These are phyloP conservation scores for Stemphylium vesicarium DNA, from an alignment of 2,329 filamentous ascomycete genomes.

Conservation along the genomic window DNA sequence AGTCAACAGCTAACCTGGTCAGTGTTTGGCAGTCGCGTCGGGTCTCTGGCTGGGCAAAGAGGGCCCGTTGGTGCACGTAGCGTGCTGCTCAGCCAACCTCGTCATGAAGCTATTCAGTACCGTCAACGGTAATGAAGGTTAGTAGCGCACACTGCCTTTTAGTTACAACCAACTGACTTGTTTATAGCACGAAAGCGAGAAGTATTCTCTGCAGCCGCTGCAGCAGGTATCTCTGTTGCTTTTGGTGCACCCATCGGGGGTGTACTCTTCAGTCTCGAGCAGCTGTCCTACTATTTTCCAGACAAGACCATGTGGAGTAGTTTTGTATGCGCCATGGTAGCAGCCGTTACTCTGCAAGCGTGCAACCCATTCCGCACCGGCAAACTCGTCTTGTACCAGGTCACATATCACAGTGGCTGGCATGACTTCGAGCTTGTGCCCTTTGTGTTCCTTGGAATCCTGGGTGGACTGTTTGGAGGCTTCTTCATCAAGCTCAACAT, in stretches of 20 bases:
- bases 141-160: conserved; percentile 10
- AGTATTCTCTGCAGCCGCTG: conserved; percentile 88
- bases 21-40: conserved; percentile 90
- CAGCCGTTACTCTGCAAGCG: conserved; percentile 88
- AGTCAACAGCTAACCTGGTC: conserved; percentile 22
- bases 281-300: conserved; percentile 96
- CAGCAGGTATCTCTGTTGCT: conserved; percentile 89
- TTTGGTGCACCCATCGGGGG: conserved; percentile 95
- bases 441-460: conserved; percentile 82
- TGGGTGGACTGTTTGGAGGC: conserved; percentile 93
- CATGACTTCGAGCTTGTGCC: conserved; percentile 93
- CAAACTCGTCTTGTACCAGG: conserved; percentile 94
- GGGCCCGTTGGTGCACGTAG: conserved; percentile 92
- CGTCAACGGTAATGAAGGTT: conserved; percentile 87
- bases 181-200: conserved; percentile 83
- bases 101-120: conserved; percentile 87
- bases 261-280: conserved; percentile 93
- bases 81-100: conserved; percentile 93
- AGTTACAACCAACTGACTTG: conserved; percentile 24
- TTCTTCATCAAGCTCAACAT: conserved; percentile 96
- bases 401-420: conserved; percentile 90
- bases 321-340: conserved; percentile 99
- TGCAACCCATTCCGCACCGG: conserved; percentile 94
- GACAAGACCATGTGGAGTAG: conserved; percentile 99
- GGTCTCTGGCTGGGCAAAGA: conserved; percentile 98